phyloP scores from a whole-genome alignment of 2,329 filamentous ascomycete genomes.

The Salinomyces thailandicus region DNA sequence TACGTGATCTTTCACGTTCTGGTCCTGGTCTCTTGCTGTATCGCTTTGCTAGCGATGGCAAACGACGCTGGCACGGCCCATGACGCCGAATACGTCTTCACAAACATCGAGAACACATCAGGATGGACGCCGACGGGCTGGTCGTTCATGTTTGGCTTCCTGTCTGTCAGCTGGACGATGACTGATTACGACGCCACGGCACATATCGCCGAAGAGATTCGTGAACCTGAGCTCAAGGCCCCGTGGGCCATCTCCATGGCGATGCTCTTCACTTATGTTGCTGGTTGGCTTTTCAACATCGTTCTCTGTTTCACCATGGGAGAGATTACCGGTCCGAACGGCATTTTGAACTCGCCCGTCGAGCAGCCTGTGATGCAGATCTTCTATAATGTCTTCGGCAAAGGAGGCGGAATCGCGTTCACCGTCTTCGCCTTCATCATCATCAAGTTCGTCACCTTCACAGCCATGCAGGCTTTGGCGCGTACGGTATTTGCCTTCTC shows the following conservation, averaged over 20 bases:
- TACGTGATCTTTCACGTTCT: slow-evolving; percentile 49
- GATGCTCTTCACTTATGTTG: slow-evolving; percentile 46
- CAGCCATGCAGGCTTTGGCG: slow-evolving; percentile 44
- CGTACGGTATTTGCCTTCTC: slow-evolving; percentile 48
- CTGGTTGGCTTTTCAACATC: slow-evolving; percentile 49
- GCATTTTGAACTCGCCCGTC: slow-evolving; percentile 37
- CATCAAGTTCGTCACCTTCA: slow-evolving; percentile 50
- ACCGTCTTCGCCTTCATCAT: slow-evolving; percentile 48
- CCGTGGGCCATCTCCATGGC: slow-evolving; percentile 48
- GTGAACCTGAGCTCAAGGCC: slow-evolving; percentile 41
- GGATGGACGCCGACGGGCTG: slow-evolving; percentile 47
- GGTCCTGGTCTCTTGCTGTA: slow-evolving; percentile 42
- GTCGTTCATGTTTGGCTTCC: slow-evolving; percentile 50
- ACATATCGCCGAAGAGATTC: slow-evolving; percentile 44
- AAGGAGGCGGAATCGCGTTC: slow-evolving; percentile 43
- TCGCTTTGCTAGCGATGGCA: slow-evolving; percentile 40
- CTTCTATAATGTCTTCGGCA: slow-evolving; percentile 49
- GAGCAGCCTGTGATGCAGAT: slow-evolving; percentile 47
- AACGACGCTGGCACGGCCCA: slow-evolving; percentile 37
- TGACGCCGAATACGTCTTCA: slow-evolving; percentile 44
- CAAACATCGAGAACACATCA: slow-evolving; percentile 40
- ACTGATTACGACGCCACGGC: slow-evolving; percentile 44
- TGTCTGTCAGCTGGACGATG: slow-evolving; percentile 52
- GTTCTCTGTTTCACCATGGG: slow-evolving; percentile 50
- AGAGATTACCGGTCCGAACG: slow-evolving; percentile 26